These are phyloP conservation scores for Stemphylium lycopersici DNA, from an alignment of 2,329 filamentous ascomycete species.

Conservation along the genomic window DNA sequence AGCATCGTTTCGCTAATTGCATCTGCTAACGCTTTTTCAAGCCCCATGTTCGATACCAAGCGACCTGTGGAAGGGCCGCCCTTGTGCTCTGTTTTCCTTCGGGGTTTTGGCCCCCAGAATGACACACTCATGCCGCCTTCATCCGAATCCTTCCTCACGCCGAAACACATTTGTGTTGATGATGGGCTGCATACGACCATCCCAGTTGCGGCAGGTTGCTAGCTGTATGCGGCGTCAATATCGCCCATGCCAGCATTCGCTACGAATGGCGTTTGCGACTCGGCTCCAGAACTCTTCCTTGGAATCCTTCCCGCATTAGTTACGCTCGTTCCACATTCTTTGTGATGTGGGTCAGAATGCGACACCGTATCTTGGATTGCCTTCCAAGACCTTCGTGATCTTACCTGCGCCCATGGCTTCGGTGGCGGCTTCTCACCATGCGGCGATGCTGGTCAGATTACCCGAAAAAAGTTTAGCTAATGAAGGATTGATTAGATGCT, in stretches of 20 bases:
- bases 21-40: neutral
- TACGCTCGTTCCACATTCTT: constrained; percentile 22
- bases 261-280: constrained; percentile 22
- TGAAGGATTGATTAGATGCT: constrained; percentile 21
- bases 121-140: constrained; percentile 20
- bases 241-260: constrained; percentile 35
- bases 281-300: constrained; percentile 28
- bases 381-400: constrained; percentile 23
- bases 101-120: constrained; percentile 26
- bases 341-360: constrained; percentile 28
- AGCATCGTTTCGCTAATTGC: neutral
- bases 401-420: constrained; percentile 23
- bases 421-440: constrained; percentile 19
- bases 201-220: constrained; percentile 23
- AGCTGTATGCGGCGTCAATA: constrained; percentile 29
- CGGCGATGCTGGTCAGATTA: constrained; percentile 23
- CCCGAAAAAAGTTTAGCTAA: constrained; percentile 29
- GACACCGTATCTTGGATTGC: constrained; percentile 28
- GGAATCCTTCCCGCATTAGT: constrained; percentile 20
- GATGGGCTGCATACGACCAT: constrained; percentile 28
- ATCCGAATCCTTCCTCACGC: constrained; percentile 20
- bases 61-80: constrained; percentile 6
- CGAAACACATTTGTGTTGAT: constrained; percentile 12
- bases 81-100: constrained; percentile 13
- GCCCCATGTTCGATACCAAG: neutral